These are phyloP conservation scores for Curvularia hawaiiensis DNA, from an alignment of 2,329 filamentous ascomycete species.

Conservation along the genomic window DNA sequence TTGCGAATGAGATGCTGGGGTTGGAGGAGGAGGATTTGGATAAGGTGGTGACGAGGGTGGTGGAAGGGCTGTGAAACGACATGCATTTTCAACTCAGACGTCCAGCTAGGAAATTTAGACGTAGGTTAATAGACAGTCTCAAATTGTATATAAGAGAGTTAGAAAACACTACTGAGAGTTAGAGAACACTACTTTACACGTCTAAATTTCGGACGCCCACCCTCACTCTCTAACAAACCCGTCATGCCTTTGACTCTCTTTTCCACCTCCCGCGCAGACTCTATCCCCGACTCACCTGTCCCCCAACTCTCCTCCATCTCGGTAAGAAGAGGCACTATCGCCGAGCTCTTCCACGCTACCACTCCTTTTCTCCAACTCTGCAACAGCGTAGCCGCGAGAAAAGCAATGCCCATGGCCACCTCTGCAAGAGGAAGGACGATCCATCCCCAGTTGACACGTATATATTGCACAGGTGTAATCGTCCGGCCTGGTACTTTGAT, in stretches of 20 bases:
- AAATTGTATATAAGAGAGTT: too few species aligned
- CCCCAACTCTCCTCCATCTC: constrained; percentile 7
- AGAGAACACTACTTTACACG: constrained; percentile 10
- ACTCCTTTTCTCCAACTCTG: constrained; percentile 7
- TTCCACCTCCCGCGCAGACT: neutral
- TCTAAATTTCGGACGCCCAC: neutral
- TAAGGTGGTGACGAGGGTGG: constrained; percentile 33
- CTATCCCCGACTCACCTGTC: neutral
- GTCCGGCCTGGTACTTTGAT: neutral
- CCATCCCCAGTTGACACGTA: constrained; percentile 4
- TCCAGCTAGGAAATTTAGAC: too few species aligned
- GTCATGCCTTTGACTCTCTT: neutral
- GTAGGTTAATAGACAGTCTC: too few species aligned
- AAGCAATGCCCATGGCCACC: constrained; percentile 7
- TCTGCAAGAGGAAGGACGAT: neutral
- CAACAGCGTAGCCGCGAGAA: constrained; percentile 3
- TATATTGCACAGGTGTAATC: constrained; percentile 7
- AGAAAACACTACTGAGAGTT: too few species aligned
- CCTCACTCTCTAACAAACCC: neutral
- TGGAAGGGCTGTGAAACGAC: constrained; percentile 23
- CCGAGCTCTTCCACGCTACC: constrained; percentile 9
- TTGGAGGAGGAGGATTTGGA: constrained; percentile 41
- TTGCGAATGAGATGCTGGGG: constrained; percentile 41
- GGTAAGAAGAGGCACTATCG: constrained; percentile 6
- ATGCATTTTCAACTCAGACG: too few species aligned